These are phyloP conservation scores for Dioscorea alata DNA, from an alignment of 106 monocot genomes.

Conservation along the genomic window DNA sequence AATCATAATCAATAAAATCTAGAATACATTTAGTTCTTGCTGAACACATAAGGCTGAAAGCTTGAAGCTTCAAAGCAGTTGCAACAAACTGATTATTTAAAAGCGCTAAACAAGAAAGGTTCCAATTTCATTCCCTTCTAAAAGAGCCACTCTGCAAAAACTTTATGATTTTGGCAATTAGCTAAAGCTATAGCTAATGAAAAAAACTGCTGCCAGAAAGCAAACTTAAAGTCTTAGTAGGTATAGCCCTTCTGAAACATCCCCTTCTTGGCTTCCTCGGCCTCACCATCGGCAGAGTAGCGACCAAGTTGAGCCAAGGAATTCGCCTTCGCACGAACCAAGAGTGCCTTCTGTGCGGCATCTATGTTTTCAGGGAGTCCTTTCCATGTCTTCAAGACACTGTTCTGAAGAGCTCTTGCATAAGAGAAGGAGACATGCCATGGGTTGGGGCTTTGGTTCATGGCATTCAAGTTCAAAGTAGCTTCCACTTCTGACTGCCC, in stretches of 20 bases:
- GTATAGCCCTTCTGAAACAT: conserved; percentile 96
- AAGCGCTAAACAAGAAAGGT: too few species aligned
- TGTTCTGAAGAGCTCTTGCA: conserved; percentile 84
- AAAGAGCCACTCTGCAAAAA: too few species aligned
- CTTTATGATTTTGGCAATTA: too few species aligned
- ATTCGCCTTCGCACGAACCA: conserved; percentile 76
- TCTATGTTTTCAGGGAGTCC: conserved; percentile 68
- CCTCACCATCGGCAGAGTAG: conserved; percentile 67
- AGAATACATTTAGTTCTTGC: too few species aligned
- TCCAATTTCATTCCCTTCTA: too few species aligned
- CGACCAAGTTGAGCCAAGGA: conserved; percentile 81
- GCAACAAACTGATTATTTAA: too few species aligned
- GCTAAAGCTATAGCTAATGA: too few species aligned
- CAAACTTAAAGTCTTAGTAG: conserved; percentile 36
- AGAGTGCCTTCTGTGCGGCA: conserved; percentile 63
- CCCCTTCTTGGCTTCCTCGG: conserved; percentile 65
- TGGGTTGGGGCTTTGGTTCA: conserved; percentile 87
- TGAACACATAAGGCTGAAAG: too few species aligned
- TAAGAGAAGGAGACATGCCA: conserved; percentile 98
- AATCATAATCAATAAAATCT: too few species aligned
- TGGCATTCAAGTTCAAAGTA: conserved; percentile 89
- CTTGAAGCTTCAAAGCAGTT: too few species aligned
- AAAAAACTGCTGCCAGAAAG: too few species aligned
- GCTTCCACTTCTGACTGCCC: conserved; percentile 93
- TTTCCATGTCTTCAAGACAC: conserved; percentile 81